Conservation (phyloP, 192 early-diverging fungal genomes). For the Pilaira anomala region DNA sequence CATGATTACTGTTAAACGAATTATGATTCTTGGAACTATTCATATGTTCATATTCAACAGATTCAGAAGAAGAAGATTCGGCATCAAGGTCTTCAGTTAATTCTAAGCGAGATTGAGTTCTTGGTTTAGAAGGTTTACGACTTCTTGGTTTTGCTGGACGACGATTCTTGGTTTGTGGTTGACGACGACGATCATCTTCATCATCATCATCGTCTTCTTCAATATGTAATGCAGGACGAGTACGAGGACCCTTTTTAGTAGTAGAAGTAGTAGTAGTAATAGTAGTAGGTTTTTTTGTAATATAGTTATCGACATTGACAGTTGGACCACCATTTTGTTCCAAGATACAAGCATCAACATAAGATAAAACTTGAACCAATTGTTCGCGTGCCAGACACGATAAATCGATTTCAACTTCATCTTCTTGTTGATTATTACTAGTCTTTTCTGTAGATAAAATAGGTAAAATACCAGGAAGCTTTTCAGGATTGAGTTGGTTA, state of each 20-base stretch:
- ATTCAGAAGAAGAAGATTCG: slow-evolving; percentile 4
- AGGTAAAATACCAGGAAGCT: slow-evolving; percentile 31
- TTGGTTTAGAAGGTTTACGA: not conserved
- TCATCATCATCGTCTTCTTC: slow-evolving; percentile 9
- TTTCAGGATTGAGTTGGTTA: slow-evolving; percentile 28
- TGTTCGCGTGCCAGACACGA: slow-evolving; percentile 34
- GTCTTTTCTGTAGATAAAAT: slow-evolving; percentile 28
- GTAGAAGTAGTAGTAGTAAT: no score
- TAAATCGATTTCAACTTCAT: slow-evolving; percentile 36
- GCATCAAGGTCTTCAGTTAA: slow-evolving; percentile 14
- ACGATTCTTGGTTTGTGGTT: slow-evolving; percentile 2
- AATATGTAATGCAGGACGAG: slow-evolving; percentile 13
- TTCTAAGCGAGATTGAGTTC: slow-evolving; percentile 10
- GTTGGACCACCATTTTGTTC: slow-evolving; percentile 34
- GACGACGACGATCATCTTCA: not conserved
- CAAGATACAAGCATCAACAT: slow-evolving; percentile 35
- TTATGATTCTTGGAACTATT: not conserved
- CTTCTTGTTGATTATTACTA: slow-evolving; percentile 15
- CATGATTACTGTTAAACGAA: not conserved
- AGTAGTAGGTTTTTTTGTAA: slow-evolving; percentile 6
- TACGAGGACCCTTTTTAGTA: slow-evolving; percentile 22
- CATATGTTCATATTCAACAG: not conserved
- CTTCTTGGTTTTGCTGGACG: not conserved
- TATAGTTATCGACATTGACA: slow-evolving; percentile 23
- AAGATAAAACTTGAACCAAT: slow-evolving; percentile 27